Conservation (phyloP, 495 filamentous ascomycete species). For the Patellaria atrata region DNA sequence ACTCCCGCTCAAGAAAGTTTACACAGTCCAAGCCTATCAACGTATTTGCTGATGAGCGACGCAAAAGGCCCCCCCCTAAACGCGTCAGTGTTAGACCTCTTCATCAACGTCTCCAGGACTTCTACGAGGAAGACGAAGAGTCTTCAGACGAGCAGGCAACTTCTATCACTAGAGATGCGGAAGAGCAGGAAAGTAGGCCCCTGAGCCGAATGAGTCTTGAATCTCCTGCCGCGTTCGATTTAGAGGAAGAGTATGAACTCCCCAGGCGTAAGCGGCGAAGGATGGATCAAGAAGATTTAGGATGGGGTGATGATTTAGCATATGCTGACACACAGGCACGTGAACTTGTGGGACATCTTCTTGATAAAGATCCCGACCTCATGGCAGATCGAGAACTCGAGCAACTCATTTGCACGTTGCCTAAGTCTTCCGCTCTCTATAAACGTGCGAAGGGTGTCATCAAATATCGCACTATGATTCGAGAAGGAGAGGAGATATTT, state of each 20-base stretch:
- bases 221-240: constrained; percentile 47
- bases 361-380: constrained; percentile 31
- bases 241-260: constrained; percentile 39
- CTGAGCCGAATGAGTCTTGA: constrained; percentile 61
- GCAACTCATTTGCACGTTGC: constrained; percentile 27
- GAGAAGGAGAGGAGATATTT: constrained; percentile 60
- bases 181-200: constrained; percentile 70
- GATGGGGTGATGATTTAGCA: too few species aligned
- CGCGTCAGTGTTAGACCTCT: constrained; percentile 41
- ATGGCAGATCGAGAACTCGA: constrained; percentile 30
- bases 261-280: constrained; percentile 25
- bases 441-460: constrained; percentile 42
- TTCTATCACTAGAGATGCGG: constrained; percentile 54
- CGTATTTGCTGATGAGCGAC: constrained; percentile 57
- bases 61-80: constrained; percentile 41
- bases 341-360: constrained; percentile 24
- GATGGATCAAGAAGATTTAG: constrained; percentile 23
- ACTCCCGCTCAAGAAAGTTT: constrained; percentile 56
- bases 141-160: constrained; percentile 39
- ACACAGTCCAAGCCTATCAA: constrained; percentile 46
- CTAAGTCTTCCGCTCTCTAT: constrained; percentile 46
- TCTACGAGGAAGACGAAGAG: constrained; percentile 31
- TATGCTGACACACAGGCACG: too few species aligned
- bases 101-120: constrained; percentile 35
- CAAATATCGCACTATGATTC: constrained; percentile 51